Conservation (phyloP, 2,329 filamentous ascomycete species). For the Septoria linicola region DNA sequence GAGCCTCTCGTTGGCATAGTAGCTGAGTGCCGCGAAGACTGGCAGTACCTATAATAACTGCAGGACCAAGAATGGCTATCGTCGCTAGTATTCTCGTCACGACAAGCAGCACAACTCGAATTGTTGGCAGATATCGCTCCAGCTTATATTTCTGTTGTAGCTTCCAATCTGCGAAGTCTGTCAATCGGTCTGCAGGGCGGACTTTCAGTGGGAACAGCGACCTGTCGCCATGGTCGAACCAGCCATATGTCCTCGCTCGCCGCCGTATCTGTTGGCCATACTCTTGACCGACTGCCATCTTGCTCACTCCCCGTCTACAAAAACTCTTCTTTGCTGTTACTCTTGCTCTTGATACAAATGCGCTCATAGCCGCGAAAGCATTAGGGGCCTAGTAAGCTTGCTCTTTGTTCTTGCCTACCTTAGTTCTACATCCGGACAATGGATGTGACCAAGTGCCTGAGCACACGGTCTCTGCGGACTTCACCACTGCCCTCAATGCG, state of each 20-base stretch:
- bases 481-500: background rate
- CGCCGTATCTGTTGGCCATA: background rate
- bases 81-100: background rate
- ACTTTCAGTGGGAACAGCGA: background rate
- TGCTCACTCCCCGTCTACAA: background rate
- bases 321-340: too few relatives aligned
- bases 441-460: background rate
- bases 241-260: slow-evolving; percentile 11
- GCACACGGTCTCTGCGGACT: background rate
- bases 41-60: background rate
- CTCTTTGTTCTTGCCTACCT: slow-evolving; percentile 11
- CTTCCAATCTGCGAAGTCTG: background rate
- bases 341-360: background rate
- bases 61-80: slow-evolving; percentile 5
- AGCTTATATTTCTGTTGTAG: background rate
- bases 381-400: background rate
- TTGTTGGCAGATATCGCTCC: background rate
- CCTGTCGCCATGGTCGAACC: slow-evolving; percentile 11
- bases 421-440: slow-evolving; percentile 6
- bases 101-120: background rate
- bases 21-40: slow-evolving; percentile 4
- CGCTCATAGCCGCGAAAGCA: too few relatives aligned
- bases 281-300: background rate
- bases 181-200: slow-evolving; percentile 2
- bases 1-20: background rate